phyloP scores from a whole-genome alignment of 192 early-diverging fungal genomes.

The Coemansia aciculifera region DNA sequence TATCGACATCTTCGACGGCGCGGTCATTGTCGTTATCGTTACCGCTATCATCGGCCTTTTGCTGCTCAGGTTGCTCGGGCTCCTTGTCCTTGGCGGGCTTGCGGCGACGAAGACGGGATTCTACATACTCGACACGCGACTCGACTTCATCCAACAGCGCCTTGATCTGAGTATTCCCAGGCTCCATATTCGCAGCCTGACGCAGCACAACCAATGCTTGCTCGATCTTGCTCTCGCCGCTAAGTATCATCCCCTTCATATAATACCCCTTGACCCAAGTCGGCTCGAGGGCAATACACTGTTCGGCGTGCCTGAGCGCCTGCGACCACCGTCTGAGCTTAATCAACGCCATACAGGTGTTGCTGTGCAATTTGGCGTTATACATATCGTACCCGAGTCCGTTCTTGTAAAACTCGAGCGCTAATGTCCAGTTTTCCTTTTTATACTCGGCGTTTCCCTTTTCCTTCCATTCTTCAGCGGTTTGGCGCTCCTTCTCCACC shows the following conservation, averaged over 20 bases:
- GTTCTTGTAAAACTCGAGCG: slow-evolving; percentile 47
- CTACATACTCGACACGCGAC: slow-evolving; percentile 50
- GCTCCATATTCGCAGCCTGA: slow-evolving; percentile 41
- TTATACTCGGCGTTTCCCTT: slow-evolving; percentile 52
- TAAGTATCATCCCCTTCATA: slow-evolving; percentile 52
- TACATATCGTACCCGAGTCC: slow-evolving; percentile 54
- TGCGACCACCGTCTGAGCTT: slow-evolving; percentile 50
- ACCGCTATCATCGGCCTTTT: slow-evolving; percentile 24
- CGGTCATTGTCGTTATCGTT: slow-evolving; percentile 19
- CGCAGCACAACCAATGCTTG: slow-evolving; percentile 34
- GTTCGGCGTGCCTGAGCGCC: slow-evolving; percentile 56
- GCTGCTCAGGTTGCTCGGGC: background rate
- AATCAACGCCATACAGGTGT: slow-evolving; percentile 53
- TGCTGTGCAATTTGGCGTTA: slow-evolving; percentile 51
- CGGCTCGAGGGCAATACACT: slow-evolving; percentile 54
- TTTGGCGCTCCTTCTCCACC: slow-evolving; percentile 18
- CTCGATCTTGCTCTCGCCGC: slow-evolving; percentile 53
- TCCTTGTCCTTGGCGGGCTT: slow-evolving; percentile 22
- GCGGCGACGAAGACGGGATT: slow-evolving; percentile 42
- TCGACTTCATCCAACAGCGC: slow-evolving; percentile 46
- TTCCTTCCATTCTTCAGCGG: slow-evolving; percentile 52
- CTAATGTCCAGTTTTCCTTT: slow-evolving; percentile 47
- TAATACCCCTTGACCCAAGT: slow-evolving; percentile 56
- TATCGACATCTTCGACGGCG: slow-evolving; percentile 46
- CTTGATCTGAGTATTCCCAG: slow-evolving; percentile 37